Evolutionary conservation across 2,329 filamentous ascomycete species (phyloP).

Genomic region (Lachnellula hyalina): DNA sequence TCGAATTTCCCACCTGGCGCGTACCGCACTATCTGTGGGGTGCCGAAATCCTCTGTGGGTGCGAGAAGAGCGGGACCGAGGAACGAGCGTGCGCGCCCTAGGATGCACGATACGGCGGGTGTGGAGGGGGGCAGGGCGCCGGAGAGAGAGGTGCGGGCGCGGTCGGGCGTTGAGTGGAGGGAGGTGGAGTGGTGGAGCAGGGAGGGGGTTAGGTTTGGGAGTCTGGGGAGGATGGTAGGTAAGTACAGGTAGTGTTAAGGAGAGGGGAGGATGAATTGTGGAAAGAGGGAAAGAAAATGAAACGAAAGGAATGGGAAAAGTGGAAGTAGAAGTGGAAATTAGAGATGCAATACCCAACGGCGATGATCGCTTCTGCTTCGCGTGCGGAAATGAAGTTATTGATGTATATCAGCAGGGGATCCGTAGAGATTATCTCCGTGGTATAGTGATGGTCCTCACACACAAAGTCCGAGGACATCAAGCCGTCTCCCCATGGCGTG

Average conservation of each 20-base stretch:
- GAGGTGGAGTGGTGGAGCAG: neutral
- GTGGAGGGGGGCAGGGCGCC: conserved; percentile 4
- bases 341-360: conserved; percentile 6
- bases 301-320: neutral
- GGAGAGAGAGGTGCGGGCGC: conserved; percentile 8
- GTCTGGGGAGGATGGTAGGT: no score
- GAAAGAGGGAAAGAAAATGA: conserved; percentile 4
- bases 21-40: conserved; percentile 17
- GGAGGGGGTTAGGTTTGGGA: neutral
- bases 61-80: conserved; percentile 7
- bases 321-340: neutral
- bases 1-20: conserved; percentile 10
- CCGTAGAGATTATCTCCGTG: conserved; percentile 19
- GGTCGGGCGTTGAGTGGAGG: neutral
- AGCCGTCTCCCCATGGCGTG: neutral
- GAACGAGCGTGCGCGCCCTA: conserved; percentile 7
- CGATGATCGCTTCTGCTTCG: conserved; percentile 11
- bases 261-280: conserved; percentile 3
- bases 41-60: conserved; percentile 8
- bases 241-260: neutral
- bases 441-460: conserved; percentile 16
- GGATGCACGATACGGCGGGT: conserved; percentile 8
- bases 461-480: neutral
- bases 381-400: conserved; percentile 14
- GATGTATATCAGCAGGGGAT: conserved; percentile 25